phyloP scores from a whole-genome alignment of 2,329 filamentous ascomycete genomes.

The Penicillium brevicompactum region DNA sequence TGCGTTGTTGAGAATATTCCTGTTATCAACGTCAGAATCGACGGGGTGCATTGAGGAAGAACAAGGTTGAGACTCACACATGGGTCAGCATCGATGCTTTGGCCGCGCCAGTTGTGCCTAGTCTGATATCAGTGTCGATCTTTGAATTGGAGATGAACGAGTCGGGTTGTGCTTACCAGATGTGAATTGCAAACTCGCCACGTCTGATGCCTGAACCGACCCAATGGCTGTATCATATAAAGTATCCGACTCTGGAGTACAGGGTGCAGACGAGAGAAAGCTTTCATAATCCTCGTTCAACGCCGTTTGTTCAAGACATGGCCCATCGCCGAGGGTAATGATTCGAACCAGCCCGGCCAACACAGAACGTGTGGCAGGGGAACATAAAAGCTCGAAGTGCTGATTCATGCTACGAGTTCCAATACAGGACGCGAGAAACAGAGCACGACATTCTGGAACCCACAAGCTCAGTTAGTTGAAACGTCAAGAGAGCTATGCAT shows the following conservation, averaged over 20 bases:
- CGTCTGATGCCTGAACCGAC: slow-evolving; percentile 42
- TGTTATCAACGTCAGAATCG: neutral
- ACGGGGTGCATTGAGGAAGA: no score
- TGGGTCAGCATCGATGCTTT: slow-evolving; percentile 72
- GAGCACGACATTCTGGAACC: neutral
- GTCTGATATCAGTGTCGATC: neutral
- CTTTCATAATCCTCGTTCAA: neutral
- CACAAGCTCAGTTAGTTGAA: neutral
- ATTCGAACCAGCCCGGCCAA: neutral
- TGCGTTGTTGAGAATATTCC: slow-evolving; percentile 69
- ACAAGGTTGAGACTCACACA: slow-evolving; percentile 46
- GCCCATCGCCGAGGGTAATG: neutral
- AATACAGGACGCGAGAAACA: neutral
- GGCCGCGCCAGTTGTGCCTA: slow-evolving; percentile 66
- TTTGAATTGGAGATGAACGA: neutral
- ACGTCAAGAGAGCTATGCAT: slow-evolving; percentile 4
- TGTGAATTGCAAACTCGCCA: slow-evolving; percentile 72
- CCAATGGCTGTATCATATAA: neutral
- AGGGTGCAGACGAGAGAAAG: neutral
- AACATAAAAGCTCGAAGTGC: neutral
- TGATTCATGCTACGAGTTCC: neutral
- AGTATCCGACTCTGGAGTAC: neutral
- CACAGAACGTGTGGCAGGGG: neutral
- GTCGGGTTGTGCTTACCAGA: slow-evolving; percentile 17
- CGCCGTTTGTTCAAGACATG: neutral